A percentile compares a stretch with the other conserved stretches of the same genome.
phyloP scores from a whole-genome alignment of 2,329 filamentous ascomycete species.

The Pyrenochaeta sp. region DNA sequence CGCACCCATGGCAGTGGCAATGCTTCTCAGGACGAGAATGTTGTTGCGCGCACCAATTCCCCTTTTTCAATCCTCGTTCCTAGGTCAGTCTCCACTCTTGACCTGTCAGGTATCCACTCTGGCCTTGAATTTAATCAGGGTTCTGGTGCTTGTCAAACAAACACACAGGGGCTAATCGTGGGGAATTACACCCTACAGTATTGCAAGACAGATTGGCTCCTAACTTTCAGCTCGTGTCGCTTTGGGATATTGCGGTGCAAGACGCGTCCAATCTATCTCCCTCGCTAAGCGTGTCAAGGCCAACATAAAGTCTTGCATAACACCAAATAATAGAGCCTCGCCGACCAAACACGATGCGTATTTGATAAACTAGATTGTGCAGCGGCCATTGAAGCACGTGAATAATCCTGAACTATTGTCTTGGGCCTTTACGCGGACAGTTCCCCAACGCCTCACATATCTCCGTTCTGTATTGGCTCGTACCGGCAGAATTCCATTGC shows the following conservation, averaged over 20 bases:
- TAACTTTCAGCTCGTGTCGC: not conserved
- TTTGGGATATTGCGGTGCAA: not conserved
- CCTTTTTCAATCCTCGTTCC: conserved; percentile 7
- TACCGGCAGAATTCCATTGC: not conserved
- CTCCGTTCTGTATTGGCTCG: not conserved
- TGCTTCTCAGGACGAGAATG: not conserved
- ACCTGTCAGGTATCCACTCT: conserved; percentile 1
- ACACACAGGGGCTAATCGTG: conserved; percentile 9
- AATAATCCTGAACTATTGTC: too few relatives aligned
- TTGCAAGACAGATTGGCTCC: not conserved
- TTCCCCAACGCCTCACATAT: not conserved
- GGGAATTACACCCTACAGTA: not conserved
- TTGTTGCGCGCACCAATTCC: conserved; percentile 10
- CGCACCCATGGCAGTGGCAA: not conserved
- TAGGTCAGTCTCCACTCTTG: not conserved
- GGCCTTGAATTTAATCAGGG: not conserved
- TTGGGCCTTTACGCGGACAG: not conserved
- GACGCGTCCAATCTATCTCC: not conserved
- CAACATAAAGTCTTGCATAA: not conserved
- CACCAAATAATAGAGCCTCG: not conserved
- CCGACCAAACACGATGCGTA: not conserved
- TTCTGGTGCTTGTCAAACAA: not conserved
- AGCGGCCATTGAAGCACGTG: too few relatives aligned
- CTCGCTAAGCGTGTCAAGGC: not conserved
- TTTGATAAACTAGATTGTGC: too few relatives aligned